Percentiles rank a stretch among this genome's conserved stretches.
Conservation (phyloP, 2,329 filamentous ascomycete species). For the Madurella fahalii region DNA sequence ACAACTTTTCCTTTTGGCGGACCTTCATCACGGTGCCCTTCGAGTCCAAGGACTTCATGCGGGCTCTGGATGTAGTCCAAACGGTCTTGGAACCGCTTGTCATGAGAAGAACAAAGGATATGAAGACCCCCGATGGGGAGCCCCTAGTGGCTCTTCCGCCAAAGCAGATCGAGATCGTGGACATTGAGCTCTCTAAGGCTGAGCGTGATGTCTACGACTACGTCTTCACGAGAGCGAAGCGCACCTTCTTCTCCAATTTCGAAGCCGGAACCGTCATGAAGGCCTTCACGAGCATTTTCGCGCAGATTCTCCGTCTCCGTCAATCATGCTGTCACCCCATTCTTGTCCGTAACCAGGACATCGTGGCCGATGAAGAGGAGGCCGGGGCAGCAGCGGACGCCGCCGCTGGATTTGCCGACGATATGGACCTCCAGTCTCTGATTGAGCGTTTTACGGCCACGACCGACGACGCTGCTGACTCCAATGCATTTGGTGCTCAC, state of each 20-base stretch:
- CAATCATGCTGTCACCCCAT: conserved; percentile 94
- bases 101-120: conserved; percentile 90
- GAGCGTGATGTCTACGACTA: conserved; percentile 92
- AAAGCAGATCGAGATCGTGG: conserved; percentile 78
- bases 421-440: conserved; percentile 89
- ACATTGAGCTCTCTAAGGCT: conserved; percentile 76
- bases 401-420: conserved; percentile 77
- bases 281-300: conserved; percentile 94
- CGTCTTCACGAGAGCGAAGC: conserved; percentile 78
- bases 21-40: conserved; percentile 98
- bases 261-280: conserved; percentile 92
- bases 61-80: conserved; percentile 92
- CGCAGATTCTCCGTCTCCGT: conserved; percentile 86
- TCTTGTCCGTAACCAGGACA: conserved; percentile 76
- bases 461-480: conserved; percentile 57
- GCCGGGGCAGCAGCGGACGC: conserved; percentile 74
- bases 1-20: conserved; percentile 98
- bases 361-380: conserved; percentile 85
- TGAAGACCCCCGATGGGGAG: conserved; percentile 84
- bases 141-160: conserved; percentile 75
- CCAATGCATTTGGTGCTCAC: conserved; percentile 75
- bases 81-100: conserved; percentile 96
- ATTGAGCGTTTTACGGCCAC: conserved; percentile 77
- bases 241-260: conserved; percentile 78
- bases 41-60: conserved; percentile 89